Evolutionary conservation across 805 yeast species (phyloP).

Genomic region (Monosporozyma yasuniensis): DNA sequence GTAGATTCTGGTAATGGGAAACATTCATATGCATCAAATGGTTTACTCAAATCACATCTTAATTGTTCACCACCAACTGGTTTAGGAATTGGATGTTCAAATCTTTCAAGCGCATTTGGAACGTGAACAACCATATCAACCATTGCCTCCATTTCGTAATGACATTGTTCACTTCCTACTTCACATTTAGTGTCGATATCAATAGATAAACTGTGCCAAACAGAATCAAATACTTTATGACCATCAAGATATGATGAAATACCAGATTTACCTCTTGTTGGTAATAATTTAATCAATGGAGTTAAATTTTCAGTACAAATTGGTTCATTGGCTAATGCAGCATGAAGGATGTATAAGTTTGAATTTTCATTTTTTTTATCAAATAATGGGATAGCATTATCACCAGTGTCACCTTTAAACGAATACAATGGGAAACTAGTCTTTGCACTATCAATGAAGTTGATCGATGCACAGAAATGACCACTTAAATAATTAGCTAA

Average conservation of each 20-base stretch:
- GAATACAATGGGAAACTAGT: conserved; percentile 59
- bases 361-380: conserved; percentile 18
- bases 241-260: conserved; percentile 80
- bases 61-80: conserved; percentile 66
- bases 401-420: conserved; percentile 17
- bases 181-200: conserved; percentile 58
- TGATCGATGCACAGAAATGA: conserved; percentile 87
- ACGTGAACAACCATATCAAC: conserved; percentile 69
- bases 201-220: conserved; percentile 90
- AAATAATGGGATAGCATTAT: conserved; percentile 21
- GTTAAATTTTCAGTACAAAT: conserved; percentile 95
- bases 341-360: conserved; percentile 53
- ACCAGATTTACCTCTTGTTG: conserved; percentile 89
- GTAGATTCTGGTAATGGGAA: conserved; percentile 58
- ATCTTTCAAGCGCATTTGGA: conserved; percentile 55
- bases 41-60: conserved; percentile 61
- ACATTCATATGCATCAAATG: conserved; percentile 56
- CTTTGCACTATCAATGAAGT: conserved; percentile 70
- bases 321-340: conserved; percentile 90
- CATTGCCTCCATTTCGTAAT: conserved; percentile 49
- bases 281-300: conserved; percentile 81
- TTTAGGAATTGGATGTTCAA: conserved; percentile 63
- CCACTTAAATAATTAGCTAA: conserved; percentile 77
- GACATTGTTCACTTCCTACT: conserved; percentile 31
- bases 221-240: conserved; percentile 79